These are phyloP conservation scores for Pestalotiopsis sp. DNA, from an alignment of 2,329 filamentous ascomycete genomes.

Conservation along the genomic window DNA sequence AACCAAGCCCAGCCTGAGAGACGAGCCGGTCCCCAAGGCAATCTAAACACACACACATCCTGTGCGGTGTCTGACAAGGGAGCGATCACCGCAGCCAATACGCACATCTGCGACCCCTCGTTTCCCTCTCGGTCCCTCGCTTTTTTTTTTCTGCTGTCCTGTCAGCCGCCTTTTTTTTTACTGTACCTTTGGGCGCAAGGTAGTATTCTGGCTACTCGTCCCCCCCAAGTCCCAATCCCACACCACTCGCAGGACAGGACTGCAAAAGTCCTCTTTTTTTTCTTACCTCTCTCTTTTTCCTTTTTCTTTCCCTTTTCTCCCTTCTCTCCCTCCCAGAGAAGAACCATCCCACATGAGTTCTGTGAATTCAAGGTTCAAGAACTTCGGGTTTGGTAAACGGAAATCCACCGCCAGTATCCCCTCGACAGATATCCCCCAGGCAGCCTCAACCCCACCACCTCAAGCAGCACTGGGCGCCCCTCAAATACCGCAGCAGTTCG, in stretches of 20 bases:
- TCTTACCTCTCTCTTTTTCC: conserved; percentile 22
- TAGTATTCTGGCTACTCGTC: conserved; percentile 6
- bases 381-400: conserved; percentile 81
- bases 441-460: conserved; percentile 41
- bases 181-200: conserved; percentile 5
- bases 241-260: conserved; percentile 6
- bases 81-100: neutral
- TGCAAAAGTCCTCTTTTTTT: conserved; percentile 18
- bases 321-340: conserved; percentile 28
- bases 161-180: conserved; percentile 10
- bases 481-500: conserved; percentile 56
- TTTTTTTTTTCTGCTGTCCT: conserved; percentile 3
- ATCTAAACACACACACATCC: neutral
- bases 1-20: neutral
- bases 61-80: conserved; percentile 11
- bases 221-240: conserved; percentile 6
- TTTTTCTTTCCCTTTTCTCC: conserved; percentile 31
- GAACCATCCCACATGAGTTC: conserved; percentile 65
- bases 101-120: conserved; percentile 1
- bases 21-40: neutral
- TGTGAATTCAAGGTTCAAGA: conserved; percentile 79
- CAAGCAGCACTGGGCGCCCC: conserved; percentile 28
- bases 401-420: conserved; percentile 68
- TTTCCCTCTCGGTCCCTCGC: conserved; percentile 4
- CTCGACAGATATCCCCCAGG: conserved; percentile 43